Evolutionary conservation across 257 asterid species (phyloP), one percentile per base, ranked within the genome.

Genomic region (Ehretia macrophylla): DNA sequence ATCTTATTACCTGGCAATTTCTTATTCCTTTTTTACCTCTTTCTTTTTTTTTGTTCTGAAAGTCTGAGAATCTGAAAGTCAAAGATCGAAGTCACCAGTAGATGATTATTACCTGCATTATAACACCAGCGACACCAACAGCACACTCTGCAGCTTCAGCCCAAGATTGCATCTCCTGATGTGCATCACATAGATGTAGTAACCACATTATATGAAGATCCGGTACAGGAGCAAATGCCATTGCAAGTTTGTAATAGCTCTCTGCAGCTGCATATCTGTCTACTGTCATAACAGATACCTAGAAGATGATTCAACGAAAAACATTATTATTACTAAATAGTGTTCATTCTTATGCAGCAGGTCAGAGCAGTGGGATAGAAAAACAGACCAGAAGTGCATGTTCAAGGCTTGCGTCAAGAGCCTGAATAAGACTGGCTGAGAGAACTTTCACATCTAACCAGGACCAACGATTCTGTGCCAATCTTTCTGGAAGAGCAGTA

Each of bases 131-230:
- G 69, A 93, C 99, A 76, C 95, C 99, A 59, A 89, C 97, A 67
- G 97, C 99, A 74, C 99, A 93, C 73, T 93, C 85, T 11, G 99
- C 99, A 63, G 99, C 97, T 83, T 93, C 99, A 77, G 97, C 99
- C 99, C 99, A 93, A 59, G 99, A 93, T 71, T 89, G 97, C 99
- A 93, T 93, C 81, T 93, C 99, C 78, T 93, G 99, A 86, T 93
- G 99, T 8, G 99, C 99, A 69, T 93, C 99, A 47, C 99, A 93
- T 51, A 93, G 79, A 72, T 93, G 99, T 71, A 89, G 74, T 68
- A 93, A 70, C 99, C 99, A 93, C 99, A 93, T 93, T 61, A 93
- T 93, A 71, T 93, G 97, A 58, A 93, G 97, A 81, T 93, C 99
- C 9, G 99, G 99, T 47, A 93, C 99, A 58, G 97, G 97, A 50